Percentiles rank a stretch among this genome's conserved stretches.
Evolutionary conservation across 2,329 filamentous ascomycete species (phyloP).

Genomic region (Phaeoacremonium minimum): DNA sequence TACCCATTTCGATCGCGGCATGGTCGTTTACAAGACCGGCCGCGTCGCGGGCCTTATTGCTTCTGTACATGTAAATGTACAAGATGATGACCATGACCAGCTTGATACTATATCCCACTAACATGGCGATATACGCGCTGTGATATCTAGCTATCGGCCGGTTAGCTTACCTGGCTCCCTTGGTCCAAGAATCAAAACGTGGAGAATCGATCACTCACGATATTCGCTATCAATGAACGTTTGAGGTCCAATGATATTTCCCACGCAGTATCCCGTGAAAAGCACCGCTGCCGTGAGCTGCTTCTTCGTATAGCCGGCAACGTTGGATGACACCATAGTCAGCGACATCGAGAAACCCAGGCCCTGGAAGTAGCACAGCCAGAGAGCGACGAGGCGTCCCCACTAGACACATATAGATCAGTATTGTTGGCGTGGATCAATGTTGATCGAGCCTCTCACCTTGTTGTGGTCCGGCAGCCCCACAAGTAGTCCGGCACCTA

Average conservation of each 20-base stretch:
- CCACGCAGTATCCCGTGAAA: slow-evolving; percentile 24
- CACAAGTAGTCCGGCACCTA: slow-evolving; percentile 46
- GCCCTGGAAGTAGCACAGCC: slow-evolving; percentile 36
- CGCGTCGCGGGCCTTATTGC: slow-evolving; percentile 22
- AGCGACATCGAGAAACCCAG: slow-evolving; percentile 24
- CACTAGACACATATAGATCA: slow-evolving; percentile 24
- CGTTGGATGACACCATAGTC: slow-evolving; percentile 25
- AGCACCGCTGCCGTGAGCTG: slow-evolving; percentile 21
- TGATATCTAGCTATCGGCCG: slow-evolving; percentile 17
- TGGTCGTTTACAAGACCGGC: slow-evolving; percentile 17
- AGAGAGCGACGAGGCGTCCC: slow-evolving; percentile 53
- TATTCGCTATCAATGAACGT: slow-evolving; percentile 30
- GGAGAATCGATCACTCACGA: slow-evolving; percentile 25
- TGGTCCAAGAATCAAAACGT: background rate
- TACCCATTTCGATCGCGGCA: slow-evolving; percentile 21
- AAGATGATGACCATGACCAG: slow-evolving; percentile 18
- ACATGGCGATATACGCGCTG: slow-evolving; percentile 26
- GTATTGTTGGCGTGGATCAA: no score
- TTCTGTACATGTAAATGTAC: slow-evolving; percentile 22
- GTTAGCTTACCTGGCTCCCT: no score
- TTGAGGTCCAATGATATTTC: slow-evolving; percentile 26
- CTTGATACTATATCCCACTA: slow-evolving; percentile 22
- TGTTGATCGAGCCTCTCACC: slow-evolving; percentile 15
- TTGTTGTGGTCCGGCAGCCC: slow-evolving; percentile 43
- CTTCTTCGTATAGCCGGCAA: slow-evolving; percentile 27